Percentiles rank a stretch among this genome's conserved stretches.
phyloP scores from a whole-genome alignment of 495 filamentous ascomycete species.

The Oidiodendron maius region DNA sequence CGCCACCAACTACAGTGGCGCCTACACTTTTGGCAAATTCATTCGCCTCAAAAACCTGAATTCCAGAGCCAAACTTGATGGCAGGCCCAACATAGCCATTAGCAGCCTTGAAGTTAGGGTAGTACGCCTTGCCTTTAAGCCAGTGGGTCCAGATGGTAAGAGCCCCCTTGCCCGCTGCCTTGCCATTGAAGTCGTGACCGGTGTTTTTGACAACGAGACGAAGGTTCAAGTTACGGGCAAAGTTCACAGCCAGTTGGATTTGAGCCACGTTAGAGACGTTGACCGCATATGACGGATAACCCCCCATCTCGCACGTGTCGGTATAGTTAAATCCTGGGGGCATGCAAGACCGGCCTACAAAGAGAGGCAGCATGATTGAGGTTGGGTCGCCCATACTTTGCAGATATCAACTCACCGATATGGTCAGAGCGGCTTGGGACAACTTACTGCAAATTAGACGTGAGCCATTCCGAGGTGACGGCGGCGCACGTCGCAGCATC shows the following conservation, averaged over 20 bases:
- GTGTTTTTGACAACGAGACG: slow-evolving; percentile 66
- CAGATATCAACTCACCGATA: slow-evolving; percentile 27
- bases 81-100: slow-evolving; percentile 34
- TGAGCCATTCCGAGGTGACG: slow-evolving; percentile 30
- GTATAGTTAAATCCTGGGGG: slow-evolving; percentile 33
- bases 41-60: slow-evolving; percentile 48
- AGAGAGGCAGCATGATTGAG: slow-evolving; percentile 45
- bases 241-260: slow-evolving; percentile 55
- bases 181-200: slow-evolving; percentile 60
- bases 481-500: slow-evolving; percentile 35
- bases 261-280: slow-evolving; percentile 37
- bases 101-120: slow-evolving; percentile 2
- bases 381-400: slow-evolving; percentile 35
- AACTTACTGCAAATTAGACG: slow-evolving; percentile 30
- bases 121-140: too few relatives aligned
- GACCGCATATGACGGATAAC: slow-evolving; percentile 33
- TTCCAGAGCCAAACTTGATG: slow-evolving; percentile 45
- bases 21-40: slow-evolving; percentile 35
- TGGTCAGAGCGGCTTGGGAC: too few relatives aligned
- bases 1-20: slow-evolving; percentile 46
- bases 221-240: slow-evolving; percentile 52
- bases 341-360: slow-evolving; percentile 40
- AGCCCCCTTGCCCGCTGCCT: slow-evolving; percentile 40
- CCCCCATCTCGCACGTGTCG: slow-evolving; percentile 49
- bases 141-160: slow-evolving; percentile 61